These are phyloP conservation scores for Phalaenopsis aphrodite DNA, from an alignment of 106 monocot species.

Conservation along the genomic window DNA sequence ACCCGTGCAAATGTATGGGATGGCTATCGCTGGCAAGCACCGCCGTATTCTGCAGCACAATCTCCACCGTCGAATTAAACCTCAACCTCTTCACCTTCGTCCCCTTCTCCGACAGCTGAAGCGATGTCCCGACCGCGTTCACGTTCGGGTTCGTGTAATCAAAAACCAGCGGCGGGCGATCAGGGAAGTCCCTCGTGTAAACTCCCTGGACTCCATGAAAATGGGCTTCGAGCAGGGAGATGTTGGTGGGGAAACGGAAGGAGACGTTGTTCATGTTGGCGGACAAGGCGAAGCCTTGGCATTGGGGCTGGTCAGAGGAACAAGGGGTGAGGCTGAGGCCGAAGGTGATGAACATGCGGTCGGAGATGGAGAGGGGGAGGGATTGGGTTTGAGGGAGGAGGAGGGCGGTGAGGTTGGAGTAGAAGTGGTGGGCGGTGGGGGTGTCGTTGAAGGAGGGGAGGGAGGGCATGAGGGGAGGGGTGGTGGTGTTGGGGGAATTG, in stretches of 20 bases:
- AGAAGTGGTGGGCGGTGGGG: conserved; percentile 57
- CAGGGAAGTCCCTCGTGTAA: conserved; percentile 57
- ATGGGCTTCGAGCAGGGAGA: conserved; percentile 54
- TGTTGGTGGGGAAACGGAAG: conserved; percentile 35
- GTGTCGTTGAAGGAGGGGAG: conserved; percentile 57
- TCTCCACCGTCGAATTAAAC: conserved; percentile 52
- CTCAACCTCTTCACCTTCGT: conserved; percentile 53
- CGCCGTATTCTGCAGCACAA: conserved; percentile 72
- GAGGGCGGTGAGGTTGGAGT: conserved; percentile 31
- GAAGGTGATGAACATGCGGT: conserved; percentile 57
- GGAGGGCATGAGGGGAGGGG: conserved; percentile 30
- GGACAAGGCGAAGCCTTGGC: conserved; percentile 17
- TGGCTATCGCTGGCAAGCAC: conserved; percentile 46
- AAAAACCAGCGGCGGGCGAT: conserved; percentile 34
- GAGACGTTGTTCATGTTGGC: conserved; percentile 76
- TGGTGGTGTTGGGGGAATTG: neutral
- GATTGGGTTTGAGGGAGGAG: neutral
- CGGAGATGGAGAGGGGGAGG: conserved; percentile 50
- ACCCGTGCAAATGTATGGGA: conserved; percentile 64
- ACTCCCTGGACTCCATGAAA: conserved; percentile 13
- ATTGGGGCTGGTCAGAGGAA: conserved; percentile 14
- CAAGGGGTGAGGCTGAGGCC: conserved; percentile 44
- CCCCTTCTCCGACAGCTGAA: conserved; percentile 11
- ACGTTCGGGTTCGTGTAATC: conserved; percentile 35
- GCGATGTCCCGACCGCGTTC: conserved; percentile 1